Percentiles rank a stretch among this genome's conserved stretches.
Evolutionary conservation across 257 asterid species (phyloP).

Genomic region (Solanum chilense): DNA sequence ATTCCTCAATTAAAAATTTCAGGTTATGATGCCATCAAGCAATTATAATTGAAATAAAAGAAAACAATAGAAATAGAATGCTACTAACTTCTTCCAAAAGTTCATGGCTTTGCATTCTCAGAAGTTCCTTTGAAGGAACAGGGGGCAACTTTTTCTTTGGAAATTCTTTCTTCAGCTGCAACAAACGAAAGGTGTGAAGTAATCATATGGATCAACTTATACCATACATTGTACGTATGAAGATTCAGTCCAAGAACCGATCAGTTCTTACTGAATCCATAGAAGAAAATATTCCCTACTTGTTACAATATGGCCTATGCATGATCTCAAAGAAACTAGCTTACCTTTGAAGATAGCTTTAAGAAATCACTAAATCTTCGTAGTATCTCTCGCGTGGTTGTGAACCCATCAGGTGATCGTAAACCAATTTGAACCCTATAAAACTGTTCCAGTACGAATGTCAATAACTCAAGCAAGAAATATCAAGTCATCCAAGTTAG

Average conservation of each 20-base stretch:
- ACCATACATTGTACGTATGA: not conserved
- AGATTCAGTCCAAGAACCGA: not conserved
- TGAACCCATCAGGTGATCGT: conserved; percentile 67
- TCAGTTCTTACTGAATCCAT: not conserved
- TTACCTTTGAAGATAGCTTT: conserved; percentile 56
- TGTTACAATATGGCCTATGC: not conserved
- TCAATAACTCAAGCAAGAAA: not conserved
- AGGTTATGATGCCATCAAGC: not conserved
- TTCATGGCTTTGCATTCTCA: conserved; percentile 31
- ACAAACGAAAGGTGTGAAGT: not conserved
- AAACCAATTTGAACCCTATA: conserved; percentile 75
- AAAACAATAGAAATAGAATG: conserved; percentile 2
- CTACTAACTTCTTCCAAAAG: conserved; percentile 52
- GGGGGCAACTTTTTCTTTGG: conserved; percentile 44
- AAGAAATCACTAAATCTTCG: conserved; percentile 65
- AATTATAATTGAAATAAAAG: not conserved
- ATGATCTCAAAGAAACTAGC: conserved; percentile 5
- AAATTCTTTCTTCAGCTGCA: conserved; percentile 55
- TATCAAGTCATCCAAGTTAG: not conserved
- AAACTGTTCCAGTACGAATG: conserved; percentile 28
- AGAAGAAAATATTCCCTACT: not conserved
- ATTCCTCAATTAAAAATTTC: not conserved
- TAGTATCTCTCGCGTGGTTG: conserved; percentile 36
- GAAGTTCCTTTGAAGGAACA: conserved; percentile 46
- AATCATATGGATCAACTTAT: not conserved